Evolutionary conservation across 2,329 filamentous ascomycete species (phyloP), one percentile per base, ranked within the genome.

Genomic region (Stylonectria norvegica): DNA sequence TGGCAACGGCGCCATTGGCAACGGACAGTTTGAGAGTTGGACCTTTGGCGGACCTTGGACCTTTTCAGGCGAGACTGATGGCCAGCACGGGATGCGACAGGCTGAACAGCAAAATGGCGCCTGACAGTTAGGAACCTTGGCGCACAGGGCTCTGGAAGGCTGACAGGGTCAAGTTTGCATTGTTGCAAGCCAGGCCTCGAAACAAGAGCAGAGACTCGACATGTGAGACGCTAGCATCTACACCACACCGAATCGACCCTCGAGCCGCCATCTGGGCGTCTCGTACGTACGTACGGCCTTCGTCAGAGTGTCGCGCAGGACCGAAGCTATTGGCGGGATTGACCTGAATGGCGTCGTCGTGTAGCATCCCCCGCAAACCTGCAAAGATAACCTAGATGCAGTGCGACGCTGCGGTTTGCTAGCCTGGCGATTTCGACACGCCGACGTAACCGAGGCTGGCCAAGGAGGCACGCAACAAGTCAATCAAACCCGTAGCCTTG

Each of bases 331-430:
- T 28, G 17, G 15, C 23, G 7, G 30, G 32, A 34, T 43, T 44
- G 38, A 28, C 53, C 49, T n/a, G n/a, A 53, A 56, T 53, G 28
- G 41, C 4, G 40, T 32, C 33, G 12, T 38, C 9, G 27, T 29
- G 19, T 35, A 42, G 42, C 34, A 45, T 48, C 47, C 27, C 45
- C 49, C 50, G 40, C 53, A 45, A 49, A 40, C 38, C 30, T 31
- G 15, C 10, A 14, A 14, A 25, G n/a, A 5, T 29, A 14, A 14
- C n/a, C 10, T 9, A 14, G 27, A 8, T 29, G 27, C 15, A 14
- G 27, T 29, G 27, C 27, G 15, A 29, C 27, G n/a, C 10, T 29
- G 22, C 22, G 22, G 22, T 25, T 25, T 25, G 22, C 22, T 12
- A 12, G 12, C 22, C 22, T 7, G 12, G 22, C 22, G 22, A 12